These are phyloP conservation scores for Aureobasidium sp. DNA, from an alignment of 2,329 filamentous ascomycete species.

Conservation along the genomic window DNA sequence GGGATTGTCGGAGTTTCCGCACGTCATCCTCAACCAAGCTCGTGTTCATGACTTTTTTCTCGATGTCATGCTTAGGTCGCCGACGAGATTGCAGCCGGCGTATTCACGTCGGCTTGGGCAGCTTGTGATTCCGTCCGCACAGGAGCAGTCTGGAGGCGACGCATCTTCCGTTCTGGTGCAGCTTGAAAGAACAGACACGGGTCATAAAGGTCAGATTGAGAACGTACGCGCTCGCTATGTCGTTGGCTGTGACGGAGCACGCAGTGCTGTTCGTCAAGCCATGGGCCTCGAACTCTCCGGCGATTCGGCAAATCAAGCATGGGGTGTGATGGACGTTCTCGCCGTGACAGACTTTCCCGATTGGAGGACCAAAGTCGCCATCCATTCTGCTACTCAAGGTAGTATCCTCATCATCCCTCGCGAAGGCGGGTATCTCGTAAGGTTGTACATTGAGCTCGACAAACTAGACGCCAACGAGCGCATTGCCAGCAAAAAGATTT, in stretches of 20 bases:
- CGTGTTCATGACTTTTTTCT: constrained; percentile 53
- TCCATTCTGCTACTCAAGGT: constrained; percentile 55
- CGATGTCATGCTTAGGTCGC: constrained; percentile 13
- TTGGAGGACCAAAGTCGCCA: constrained; percentile 72
- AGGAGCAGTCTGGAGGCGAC: constrained; percentile 27
- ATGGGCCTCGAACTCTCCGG: constrained; percentile 25
- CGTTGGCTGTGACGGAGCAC: constrained; percentile 25
- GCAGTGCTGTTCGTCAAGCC: constrained; percentile 20
- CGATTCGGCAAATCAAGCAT: constrained; percentile 25
- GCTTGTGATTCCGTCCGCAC: constrained; percentile 47
- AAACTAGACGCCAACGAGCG: constrained; percentile 36
- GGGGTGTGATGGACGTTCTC: constrained; percentile 28
- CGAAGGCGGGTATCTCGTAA: constrained; percentile 28
- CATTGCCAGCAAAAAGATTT: constrained; percentile 5
- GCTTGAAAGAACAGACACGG: constrained; percentile 34
- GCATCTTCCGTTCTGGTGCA: background rate
- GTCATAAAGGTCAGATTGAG: constrained; percentile 26
- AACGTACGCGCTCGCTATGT: constrained; percentile 22
- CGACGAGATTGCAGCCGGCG: constrained; percentile 39
- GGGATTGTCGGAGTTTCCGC: constrained; percentile 56
- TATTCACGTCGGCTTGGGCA: constrained; percentile 49
- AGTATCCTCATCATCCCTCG: constrained; percentile 72
- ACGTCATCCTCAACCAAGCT: constrained; percentile 59
- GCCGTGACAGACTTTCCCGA: constrained; percentile 43
- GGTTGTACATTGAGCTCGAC: constrained; percentile 33